Conservation (phyloP, 306 rosid species). For the Rubus idaeus region DNA sequence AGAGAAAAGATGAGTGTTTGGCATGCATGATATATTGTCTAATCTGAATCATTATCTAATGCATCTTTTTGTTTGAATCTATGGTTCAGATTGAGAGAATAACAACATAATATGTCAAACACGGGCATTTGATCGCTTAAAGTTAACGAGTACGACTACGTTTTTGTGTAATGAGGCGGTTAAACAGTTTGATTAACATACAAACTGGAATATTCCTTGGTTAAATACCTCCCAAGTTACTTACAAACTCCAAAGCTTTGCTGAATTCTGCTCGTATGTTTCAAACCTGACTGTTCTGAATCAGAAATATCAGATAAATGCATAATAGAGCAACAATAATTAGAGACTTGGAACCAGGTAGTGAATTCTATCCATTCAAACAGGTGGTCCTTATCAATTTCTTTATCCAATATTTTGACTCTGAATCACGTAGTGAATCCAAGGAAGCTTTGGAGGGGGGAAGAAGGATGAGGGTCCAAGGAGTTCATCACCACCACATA, state of each 20-base stretch:
- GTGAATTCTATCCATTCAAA: constrained; percentile 3
- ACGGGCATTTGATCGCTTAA: too few relatives aligned
- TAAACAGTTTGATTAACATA: too few relatives aligned
- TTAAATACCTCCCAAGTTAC: too few relatives aligned
- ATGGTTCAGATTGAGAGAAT: not conserved
- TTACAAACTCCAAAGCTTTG: not conserved
- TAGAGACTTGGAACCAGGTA: not conserved
- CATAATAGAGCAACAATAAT: not conserved
- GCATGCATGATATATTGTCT: not conserved
- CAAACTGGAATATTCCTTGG: too few relatives aligned
- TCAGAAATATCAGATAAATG: not conserved
- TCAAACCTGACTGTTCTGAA: not conserved
- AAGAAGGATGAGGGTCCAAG: constrained; percentile 18
- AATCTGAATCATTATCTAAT: not conserved
- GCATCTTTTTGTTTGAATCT: not conserved
- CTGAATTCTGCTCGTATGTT: too few relatives aligned
- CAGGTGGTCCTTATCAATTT: constrained; percentile 24
- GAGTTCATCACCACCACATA: constrained; percentile 7
- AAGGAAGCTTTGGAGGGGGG: not conserved
- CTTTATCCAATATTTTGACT: not conserved
- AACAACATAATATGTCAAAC: too few relatives aligned
- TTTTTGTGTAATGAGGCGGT: not conserved
- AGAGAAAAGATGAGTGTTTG: not conserved
- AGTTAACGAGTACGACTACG: not conserved
- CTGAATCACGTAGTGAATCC: not conserved